These are phyloP conservation scores for Phytophthora macrochlamydospora DNA, from an alignment of 352 stramenopile species.

Conservation along the genomic window DNA sequence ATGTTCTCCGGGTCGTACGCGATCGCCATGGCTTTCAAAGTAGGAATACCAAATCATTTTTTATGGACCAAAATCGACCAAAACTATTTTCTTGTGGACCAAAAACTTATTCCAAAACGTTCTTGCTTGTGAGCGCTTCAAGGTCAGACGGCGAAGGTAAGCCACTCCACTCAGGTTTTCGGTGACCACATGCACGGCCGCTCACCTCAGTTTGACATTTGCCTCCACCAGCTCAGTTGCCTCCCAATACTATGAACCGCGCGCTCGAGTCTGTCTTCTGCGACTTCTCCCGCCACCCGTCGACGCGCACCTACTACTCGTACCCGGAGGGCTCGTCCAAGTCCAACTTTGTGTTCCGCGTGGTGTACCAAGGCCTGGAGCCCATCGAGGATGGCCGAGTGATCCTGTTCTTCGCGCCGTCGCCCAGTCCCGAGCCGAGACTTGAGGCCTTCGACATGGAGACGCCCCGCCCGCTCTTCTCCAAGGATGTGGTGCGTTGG, in stretches of 20 bases:
- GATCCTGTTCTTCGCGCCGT: conserved; percentile 67
- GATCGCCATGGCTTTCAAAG: conserved; percentile 29
- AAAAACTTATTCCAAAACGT: neutral
- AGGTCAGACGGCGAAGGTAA: neutral
- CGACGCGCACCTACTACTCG: conserved; percentile 57
- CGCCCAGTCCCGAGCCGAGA: conserved; percentile 46
- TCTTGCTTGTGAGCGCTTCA: neutral
- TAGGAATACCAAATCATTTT: neutral
- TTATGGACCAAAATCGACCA: neutral
- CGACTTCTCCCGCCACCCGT: conserved; percentile 51
- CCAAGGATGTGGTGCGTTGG: conserved; percentile 59
- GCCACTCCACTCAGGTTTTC: too few species aligned
- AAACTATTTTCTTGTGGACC: neutral
- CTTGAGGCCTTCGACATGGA: conserved; percentile 67
- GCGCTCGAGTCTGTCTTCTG: conserved; percentile 74
- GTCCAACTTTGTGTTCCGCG: conserved; percentile 56
- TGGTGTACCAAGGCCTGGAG: conserved; percentile 47
- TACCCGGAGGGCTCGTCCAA: conserved; percentile 59
- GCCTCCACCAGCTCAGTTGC: too few species aligned
- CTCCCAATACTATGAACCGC: conserved; percentile 55
- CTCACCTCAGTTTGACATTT: too few species aligned
- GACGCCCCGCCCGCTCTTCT: conserved; percentile 61
- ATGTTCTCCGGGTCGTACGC: conserved; percentile 80
- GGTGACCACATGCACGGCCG: too few species aligned
- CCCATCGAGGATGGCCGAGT: conserved; percentile 52